phyloP scores from a whole-genome alignment of 2,329 filamentous ascomycete species.

The Dryadomyces quercus-mongolicae region DNA sequence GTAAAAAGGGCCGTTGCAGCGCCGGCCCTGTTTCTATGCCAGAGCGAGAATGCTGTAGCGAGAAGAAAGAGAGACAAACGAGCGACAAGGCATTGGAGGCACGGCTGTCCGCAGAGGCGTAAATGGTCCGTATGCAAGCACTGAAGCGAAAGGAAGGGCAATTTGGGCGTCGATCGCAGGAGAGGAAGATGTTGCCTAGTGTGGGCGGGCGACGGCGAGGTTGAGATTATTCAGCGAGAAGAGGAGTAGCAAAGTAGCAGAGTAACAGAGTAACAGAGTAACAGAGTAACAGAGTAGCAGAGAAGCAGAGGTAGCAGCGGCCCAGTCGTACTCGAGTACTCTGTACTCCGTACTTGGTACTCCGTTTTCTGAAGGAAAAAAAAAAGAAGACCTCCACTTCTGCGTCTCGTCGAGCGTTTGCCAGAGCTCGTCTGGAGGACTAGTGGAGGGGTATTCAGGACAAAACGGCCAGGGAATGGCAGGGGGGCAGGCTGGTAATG shows the following conservation, averaged over 20 bases:
- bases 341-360: too few species aligned
- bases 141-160: not conserved
- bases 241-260: not conserved
- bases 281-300: too few species aligned
- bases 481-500: not conserved
- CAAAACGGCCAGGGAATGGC: not conserved
- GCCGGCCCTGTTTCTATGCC: constrained; percentile 8
- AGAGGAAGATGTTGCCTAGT: not conserved
- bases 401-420: too few species aligned
- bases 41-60: constrained; percentile 14
- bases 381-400: too few species aligned
- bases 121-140: not conserved
- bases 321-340: too few species aligned
- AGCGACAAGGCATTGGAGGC: constrained; percentile 22
- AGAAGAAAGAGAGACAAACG: constrained; percentile 15
- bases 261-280: too few species aligned
- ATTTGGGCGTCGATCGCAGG: not conserved
- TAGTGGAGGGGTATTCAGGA: too few species aligned
- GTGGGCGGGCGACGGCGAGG: not conserved
- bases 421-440: not conserved
- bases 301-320: too few species aligned
- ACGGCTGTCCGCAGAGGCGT: constrained; percentile 7
- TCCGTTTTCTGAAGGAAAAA: too few species aligned
- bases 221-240: constrained; percentile 2
- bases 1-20: constrained; percentile 6